phyloP scores from a whole-genome alignment of 1,139 yeast genomes.

The Magnusiomyces tetraspermus region DNA sequence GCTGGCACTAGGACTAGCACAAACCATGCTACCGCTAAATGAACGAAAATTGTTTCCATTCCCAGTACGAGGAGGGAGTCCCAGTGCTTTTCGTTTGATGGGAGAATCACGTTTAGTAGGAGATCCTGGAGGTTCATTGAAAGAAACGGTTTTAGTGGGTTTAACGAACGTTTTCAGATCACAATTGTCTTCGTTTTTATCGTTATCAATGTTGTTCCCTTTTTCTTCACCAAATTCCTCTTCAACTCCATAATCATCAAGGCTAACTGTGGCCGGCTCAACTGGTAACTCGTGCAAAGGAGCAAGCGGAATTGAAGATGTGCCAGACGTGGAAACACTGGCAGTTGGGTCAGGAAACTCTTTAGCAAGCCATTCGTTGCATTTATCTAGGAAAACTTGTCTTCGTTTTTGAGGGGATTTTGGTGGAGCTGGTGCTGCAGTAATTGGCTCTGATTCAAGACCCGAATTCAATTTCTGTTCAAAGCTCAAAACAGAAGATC shows the following conservation, averaged over 20 bases:
- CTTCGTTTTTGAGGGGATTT: slow-evolving; percentile 2
- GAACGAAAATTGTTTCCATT: neutral
- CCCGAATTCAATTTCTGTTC: neutral
- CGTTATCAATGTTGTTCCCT: neutral
- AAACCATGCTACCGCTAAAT: neutral
- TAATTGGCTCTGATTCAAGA: neutral
- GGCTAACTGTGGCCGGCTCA: neutral
- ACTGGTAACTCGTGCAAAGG: neutral
- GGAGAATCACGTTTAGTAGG: neutral
- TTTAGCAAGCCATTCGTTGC: neutral
- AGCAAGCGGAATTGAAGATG: neutral
- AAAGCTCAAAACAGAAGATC: neutral
- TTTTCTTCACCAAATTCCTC: neutral
- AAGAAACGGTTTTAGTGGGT: neutral
- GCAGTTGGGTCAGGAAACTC: neutral
- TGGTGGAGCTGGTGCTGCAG: neutral
- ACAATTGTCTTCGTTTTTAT: neutral
- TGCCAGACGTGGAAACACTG: neutral
- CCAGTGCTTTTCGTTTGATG: neutral
- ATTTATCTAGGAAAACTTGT: neutral
- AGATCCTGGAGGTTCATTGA: neutral
- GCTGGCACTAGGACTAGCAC: neutral
- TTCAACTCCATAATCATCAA: neutral
- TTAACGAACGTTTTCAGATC: neutral
- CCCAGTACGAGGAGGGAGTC: neutral